phyloP scores from a whole-genome alignment of 129 eudicot species.

The Kitagawia praeruptora region DNA sequence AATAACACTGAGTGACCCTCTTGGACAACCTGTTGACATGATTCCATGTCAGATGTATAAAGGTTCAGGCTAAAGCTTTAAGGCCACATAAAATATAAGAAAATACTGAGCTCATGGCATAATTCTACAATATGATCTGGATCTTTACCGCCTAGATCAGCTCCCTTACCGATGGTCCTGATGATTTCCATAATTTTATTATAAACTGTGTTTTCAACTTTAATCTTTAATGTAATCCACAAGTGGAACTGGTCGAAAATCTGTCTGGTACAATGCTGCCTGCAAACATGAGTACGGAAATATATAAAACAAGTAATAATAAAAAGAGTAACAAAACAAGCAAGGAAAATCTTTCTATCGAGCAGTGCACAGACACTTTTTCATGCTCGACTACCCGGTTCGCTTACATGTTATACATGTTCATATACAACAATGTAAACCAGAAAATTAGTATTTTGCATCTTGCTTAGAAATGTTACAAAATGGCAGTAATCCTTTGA shows the following conservation, averaged over 20 bases:
- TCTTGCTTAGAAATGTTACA: background rate
- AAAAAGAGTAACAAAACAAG: background rate
- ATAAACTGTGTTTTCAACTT: conserved; percentile 73
- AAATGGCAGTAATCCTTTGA: background rate
- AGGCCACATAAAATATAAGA: background rate
- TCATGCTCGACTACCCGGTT: background rate
- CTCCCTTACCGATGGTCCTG: conserved; percentile 58
- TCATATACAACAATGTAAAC: background rate
- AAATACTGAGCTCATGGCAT: conserved; percentile 74
- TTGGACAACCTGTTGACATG: conserved; percentile 72
- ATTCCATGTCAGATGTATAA: conserved; percentile 9
- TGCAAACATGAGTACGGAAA: conserved; percentile 17
- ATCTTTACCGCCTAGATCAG: conserved; percentile 93
- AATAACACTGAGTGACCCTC: conserved; percentile 91
- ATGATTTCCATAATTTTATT: conserved; percentile 66
- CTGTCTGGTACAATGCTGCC: conserved; percentile 95
- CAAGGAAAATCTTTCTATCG: background rate
- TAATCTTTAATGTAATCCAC: conserved; percentile 57
- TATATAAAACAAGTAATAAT: background rate
- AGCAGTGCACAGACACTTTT: background rate
- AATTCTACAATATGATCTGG: conserved; percentile 87
- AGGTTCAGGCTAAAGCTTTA: conserved; percentile 15
- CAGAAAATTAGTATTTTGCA: background rate
- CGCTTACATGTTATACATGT: background rate
- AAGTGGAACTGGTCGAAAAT: conserved; percentile 92